Conservation (phyloP, 495 filamentous ascomycete species). For the Trypethelium eluteriae region DNA sequence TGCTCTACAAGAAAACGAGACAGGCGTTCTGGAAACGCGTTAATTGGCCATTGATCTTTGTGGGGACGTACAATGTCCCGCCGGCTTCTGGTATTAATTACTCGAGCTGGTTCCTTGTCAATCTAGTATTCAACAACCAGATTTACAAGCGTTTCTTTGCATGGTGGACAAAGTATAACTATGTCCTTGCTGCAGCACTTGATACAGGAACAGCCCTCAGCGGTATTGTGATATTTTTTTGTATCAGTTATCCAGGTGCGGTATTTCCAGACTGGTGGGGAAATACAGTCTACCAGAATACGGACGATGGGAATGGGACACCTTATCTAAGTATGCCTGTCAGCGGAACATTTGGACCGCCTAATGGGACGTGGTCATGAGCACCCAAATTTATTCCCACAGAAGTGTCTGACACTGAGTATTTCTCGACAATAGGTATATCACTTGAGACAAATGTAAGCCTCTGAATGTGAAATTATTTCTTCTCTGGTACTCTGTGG, state of each 20-base stretch:
- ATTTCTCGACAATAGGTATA: background rate
- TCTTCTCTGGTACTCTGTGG: too few relatives aligned
- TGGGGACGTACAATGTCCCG: conserved; percentile 70
- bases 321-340: conserved; percentile 5
- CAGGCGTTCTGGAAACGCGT: conserved; percentile 53
- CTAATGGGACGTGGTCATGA: conserved; percentile 14
- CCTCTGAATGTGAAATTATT: too few relatives aligned
- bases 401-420: too few relatives aligned
- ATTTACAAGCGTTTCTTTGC: conserved; percentile 55
- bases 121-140: conserved; percentile 71
- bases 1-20: conserved; percentile 44
- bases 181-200: conserved; percentile 74
- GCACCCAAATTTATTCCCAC: background rate
- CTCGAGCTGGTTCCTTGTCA: conserved; percentile 72
- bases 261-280: conserved; percentile 31
- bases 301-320: conserved; percentile 12
- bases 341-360: conserved; percentile 1
- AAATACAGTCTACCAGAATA: conserved; percentile 14
- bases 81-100: conserved; percentile 82
- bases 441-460: background rate
- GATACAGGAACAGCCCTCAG: conserved; percentile 75
- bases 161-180: conserved; percentile 88
- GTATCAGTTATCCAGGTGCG: conserved; percentile 64
- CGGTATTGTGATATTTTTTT: conserved; percentile 76
- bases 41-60: conserved; percentile 65